These are phyloP conservation scores for Lentithecium fluviatile DNA, from an alignment of 495 filamentous ascomycete genomes.

Conservation along the genomic window DNA sequence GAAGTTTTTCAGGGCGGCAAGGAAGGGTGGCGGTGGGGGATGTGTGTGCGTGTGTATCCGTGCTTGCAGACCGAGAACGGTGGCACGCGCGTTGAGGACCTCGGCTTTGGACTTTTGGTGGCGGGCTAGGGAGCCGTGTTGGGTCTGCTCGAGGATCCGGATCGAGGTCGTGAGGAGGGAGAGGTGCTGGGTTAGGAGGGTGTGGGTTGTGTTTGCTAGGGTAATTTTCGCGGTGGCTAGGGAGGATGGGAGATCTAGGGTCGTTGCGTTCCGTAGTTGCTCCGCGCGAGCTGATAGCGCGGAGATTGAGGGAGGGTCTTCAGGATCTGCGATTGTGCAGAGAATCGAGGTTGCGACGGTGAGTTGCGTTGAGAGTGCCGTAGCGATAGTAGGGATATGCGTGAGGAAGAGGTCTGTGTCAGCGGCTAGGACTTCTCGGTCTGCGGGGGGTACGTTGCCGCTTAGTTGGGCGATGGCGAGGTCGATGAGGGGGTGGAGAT, in stretches of 20 bases:
- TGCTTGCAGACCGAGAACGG: constrained; percentile 53
- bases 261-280: constrained; percentile 5
- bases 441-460: constrained; percentile 24
- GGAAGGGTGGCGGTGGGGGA: constrained; percentile 47
- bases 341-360: constrained; percentile 7
- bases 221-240: constrained; percentile 8
- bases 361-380: constrained; percentile 23
- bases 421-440: constrained; percentile 35
- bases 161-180: constrained; percentile 36
- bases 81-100: constrained; percentile 60
- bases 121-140: constrained; percentile 65
- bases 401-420: constrained; percentile 38
- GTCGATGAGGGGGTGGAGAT: constrained; percentile 38
- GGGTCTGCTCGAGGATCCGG: constrained; percentile 54
- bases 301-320: neutral
- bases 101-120: constrained; percentile 54
- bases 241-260: constrained; percentile 7
- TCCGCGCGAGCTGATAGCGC: constrained; percentile 4
- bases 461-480: constrained; percentile 33
- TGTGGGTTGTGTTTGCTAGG: constrained; percentile 29
- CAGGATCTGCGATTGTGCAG: constrained; percentile 29
- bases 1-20: constrained; percentile 58
- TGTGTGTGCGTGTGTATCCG: constrained; percentile 33
- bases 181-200: constrained; percentile 32
- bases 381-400: constrained; percentile 11